A percentile compares a stretch with the other conserved stretches of the same genome.
phyloP scores from a whole-genome alignment of 2,329 filamentous ascomycete species.

The Alternaria gaisen region DNA sequence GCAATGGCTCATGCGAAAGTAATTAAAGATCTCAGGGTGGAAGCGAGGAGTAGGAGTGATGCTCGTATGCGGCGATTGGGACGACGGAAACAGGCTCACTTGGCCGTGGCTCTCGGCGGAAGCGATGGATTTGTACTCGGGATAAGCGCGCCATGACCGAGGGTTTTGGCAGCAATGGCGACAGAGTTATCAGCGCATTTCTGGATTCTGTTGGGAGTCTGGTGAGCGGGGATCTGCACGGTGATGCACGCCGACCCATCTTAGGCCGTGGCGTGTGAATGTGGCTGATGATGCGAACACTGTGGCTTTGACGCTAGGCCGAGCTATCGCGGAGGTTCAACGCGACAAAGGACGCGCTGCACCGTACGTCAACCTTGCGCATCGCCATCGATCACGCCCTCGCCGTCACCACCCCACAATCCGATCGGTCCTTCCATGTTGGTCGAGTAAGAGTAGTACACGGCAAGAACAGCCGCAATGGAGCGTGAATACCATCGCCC shows the following conservation, averaged over 20 bases:
- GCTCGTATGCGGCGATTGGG: conserved; percentile 23
- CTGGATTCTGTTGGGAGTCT: conserved; percentile 30
- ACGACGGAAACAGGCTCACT: conserved; percentile 31
- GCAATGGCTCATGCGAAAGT: conserved; percentile 14
- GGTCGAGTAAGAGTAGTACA: neutral
- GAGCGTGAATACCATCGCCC: conserved; percentile 49
- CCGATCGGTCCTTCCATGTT: conserved; percentile 12
- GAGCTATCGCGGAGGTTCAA: conserved; percentile 8
- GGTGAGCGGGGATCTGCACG: conserved; percentile 25
- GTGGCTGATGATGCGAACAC: conserved; percentile 10
- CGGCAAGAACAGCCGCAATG: conserved; percentile 34
- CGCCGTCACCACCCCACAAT: conserved; percentile 1
- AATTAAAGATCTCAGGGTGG: conserved; percentile 9
- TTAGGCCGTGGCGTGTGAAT: conserved; percentile 13
- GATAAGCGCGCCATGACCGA: conserved; percentile 21
- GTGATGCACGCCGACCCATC: conserved; percentile 23
- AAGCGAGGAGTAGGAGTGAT: conserved; percentile 19
- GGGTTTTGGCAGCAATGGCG: conserved; percentile 15
- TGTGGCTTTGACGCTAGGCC: conserved; percentile 12
- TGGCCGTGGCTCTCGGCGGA: conserved; percentile 23
- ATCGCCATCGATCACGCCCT: neutral
- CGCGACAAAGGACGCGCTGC: conserved; percentile 19
- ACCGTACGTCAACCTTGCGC: conserved; percentile 6
- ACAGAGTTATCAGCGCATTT: conserved; percentile 18
- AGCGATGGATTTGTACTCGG: conserved; percentile 11